Conservation (phyloP, 768 basidiomycete genomes). For the Cytidiella melzeri region DNA sequence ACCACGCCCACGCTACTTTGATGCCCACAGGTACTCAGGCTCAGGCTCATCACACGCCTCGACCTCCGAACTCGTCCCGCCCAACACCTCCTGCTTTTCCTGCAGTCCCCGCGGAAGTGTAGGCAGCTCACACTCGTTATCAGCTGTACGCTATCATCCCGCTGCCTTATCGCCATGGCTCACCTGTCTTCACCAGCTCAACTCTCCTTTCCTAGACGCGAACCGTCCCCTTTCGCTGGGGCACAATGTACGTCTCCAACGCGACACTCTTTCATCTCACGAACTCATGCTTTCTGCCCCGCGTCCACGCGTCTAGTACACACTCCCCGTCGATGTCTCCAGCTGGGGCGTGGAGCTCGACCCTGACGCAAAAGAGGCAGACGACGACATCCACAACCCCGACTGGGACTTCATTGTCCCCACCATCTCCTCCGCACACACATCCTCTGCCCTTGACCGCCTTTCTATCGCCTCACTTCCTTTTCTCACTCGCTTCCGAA, state of each 20-base stretch:
- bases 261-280: background rate
- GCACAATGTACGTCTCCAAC: conserved; percentile 15
- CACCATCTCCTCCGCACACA: background rate
- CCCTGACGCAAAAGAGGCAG: conserved; percentile 29
- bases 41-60: conserved; percentile 8
- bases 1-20: conserved; percentile 8
- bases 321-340: conserved; percentile 31
- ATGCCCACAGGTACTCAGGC: conserved; percentile 8
- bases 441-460: background rate
- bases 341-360: conserved; percentile 28
- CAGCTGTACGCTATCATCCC: conserved; percentile 15
- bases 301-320: conserved; percentile 24
- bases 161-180: background rate
- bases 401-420: conserved; percentile 15
- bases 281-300: background rate
- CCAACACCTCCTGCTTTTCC: conserved; percentile 3
- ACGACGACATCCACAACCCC: conserved; percentile 34
- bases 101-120: conserved; percentile 10
- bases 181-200: conserved; percentile 11
- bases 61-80: conserved; percentile 9
- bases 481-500: background rate
- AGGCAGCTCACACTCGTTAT: conserved; percentile 17
- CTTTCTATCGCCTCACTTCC: background rate
- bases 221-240: conserved; percentile 23
- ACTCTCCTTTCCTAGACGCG: conserved; percentile 23